A percentile compares a stretch with the other conserved stretches of the same genome.
Evolutionary conservation across 192 early-diverging fungal species (phyloP).

Genomic region (Rhizophlyctis rosea): DNA sequence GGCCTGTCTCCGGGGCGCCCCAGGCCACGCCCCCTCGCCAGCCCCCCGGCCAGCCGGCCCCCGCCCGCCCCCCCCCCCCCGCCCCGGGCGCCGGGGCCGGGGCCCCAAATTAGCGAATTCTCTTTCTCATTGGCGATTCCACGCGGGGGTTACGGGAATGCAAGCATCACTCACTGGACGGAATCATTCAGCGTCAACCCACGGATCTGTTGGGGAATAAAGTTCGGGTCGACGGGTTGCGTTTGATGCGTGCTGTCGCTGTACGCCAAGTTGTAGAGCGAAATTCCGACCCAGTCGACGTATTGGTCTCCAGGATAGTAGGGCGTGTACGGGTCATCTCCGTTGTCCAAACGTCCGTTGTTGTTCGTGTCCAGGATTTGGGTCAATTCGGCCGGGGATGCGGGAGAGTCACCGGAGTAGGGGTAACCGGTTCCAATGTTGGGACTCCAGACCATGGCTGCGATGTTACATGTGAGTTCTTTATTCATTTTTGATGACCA

Average conservation of each 20-base stretch:
- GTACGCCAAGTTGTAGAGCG: slow-evolving; percentile 8
- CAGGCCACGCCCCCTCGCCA: too few species aligned
- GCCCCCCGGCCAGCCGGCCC: too few species aligned
- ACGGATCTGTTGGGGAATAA: neutral
- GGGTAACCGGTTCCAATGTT: slow-evolving; percentile 6
- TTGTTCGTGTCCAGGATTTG: slow-evolving; percentile 41
- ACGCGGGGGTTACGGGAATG: neutral
- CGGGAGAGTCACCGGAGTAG: neutral
- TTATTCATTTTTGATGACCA: neutral
- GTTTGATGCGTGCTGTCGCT: neutral
- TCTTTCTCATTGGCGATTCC: too few species aligned
- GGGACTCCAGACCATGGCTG: slow-evolving; percentile 9
- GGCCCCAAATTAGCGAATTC: too few species aligned
- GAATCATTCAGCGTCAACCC: neutral
- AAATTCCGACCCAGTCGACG: slow-evolving; percentile 14
- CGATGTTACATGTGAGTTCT: neutral
- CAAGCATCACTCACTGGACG: neutral
- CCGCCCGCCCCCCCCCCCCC: too few species aligned
- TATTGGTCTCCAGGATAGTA: slow-evolving; percentile 30
- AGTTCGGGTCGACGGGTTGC: neutral
- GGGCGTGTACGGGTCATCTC: slow-evolving; percentile 39
- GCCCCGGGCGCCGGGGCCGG: too few species aligned
- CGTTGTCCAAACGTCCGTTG: slow-evolving; percentile 23
- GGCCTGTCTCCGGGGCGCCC: too few species aligned
- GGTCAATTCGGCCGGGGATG: too few species aligned